Percentiles rank a stretch among this genome's conserved stretches.
Conservation (phyloP, 495 filamentous ascomycete species). For the Venustampulla echinocandica region DNA sequence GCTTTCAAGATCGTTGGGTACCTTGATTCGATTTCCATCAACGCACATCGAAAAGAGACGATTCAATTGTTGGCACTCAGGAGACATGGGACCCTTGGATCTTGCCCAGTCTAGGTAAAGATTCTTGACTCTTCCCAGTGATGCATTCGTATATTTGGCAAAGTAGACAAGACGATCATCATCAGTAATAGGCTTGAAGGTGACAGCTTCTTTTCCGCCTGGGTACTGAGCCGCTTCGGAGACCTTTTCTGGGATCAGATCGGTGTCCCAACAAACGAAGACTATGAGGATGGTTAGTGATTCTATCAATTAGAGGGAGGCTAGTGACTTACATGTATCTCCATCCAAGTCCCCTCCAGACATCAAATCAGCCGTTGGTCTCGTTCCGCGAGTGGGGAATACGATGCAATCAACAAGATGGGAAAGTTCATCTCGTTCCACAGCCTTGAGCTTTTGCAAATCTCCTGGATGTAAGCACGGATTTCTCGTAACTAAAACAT, state of each 20-base stretch:
- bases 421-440: slow-evolving; percentile 30
- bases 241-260: slow-evolving; percentile 36
- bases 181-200: slow-evolving; percentile 35
- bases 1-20: slow-evolving; percentile 35
- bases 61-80: slow-evolving; percentile 44
- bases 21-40: slow-evolving; percentile 39
- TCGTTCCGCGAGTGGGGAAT: slow-evolving; percentile 36
- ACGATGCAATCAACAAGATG: slow-evolving; percentile 46
- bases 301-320: neutral
- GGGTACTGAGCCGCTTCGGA: slow-evolving; percentile 39
- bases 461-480: slow-evolving; percentile 46
- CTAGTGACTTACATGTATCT: slow-evolving; percentile 34
- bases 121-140: slow-evolving; percentile 41
- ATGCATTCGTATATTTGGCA: slow-evolving; percentile 37
- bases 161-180: slow-evolving; percentile 41
- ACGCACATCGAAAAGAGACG: slow-evolving; percentile 44
- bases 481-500: slow-evolving; percentile 42
- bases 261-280: slow-evolving; percentile 44
- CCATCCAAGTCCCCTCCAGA: slow-evolving; percentile 46
- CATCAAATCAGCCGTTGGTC: slow-evolving; percentile 45
- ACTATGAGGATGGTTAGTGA: slow-evolving; percentile 23
- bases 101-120: slow-evolving; percentile 44
- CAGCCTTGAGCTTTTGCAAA: slow-evolving; percentile 41
- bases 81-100: slow-evolving; percentile 34
- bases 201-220: slow-evolving; percentile 34